Conservation (phyloP, 768 basidiomycete species). For the Tubosaeta brunneosetosa region DNA sequence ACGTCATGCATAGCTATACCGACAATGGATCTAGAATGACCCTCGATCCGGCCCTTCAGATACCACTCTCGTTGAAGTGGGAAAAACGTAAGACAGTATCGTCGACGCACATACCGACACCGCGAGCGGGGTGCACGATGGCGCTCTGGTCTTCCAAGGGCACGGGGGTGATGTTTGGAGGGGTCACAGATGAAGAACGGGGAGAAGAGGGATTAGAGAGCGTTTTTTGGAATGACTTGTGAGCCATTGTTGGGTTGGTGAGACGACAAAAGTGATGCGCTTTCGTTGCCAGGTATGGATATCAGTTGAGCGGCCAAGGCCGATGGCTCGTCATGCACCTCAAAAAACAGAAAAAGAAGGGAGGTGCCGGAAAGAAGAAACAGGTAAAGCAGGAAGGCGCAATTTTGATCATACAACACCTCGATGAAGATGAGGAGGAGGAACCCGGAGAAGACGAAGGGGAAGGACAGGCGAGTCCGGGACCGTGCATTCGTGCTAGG, state of each 20-base stretch:
- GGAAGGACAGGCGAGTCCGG: slow-evolving; percentile 6
- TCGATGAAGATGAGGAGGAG: slow-evolving; percentile 9
- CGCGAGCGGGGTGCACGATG: slow-evolving; percentile 86
- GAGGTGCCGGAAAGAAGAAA: slow-evolving; percentile 42
- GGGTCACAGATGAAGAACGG: slow-evolving; percentile 82
- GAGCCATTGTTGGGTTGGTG: slow-evolving; percentile 17
- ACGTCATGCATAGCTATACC: not conserved
- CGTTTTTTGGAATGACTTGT: slow-evolving; percentile 87
- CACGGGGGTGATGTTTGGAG: slow-evolving; percentile 81
- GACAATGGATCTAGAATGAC: slow-evolving; percentile 27
- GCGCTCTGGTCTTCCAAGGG: slow-evolving; percentile 64
- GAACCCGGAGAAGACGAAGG: slow-evolving; percentile 17
- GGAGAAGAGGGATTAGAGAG: slow-evolving; percentile 82
- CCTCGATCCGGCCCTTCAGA: slow-evolving; percentile 21
- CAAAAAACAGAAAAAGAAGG: slow-evolving; percentile 54
- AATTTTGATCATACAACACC: not conserved
- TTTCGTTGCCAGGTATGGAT: slow-evolving; percentile 57
- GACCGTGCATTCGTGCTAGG: not conserved
- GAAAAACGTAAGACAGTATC: slow-evolving; percentile 78
- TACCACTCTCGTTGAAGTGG: slow-evolving; percentile 65
- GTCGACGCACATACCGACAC: slow-evolving; percentile 46
- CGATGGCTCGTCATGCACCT: slow-evolving; percentile 76
- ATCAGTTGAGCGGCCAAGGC: slow-evolving; percentile 69
- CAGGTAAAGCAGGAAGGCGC: not conserved
- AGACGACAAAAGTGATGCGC: not conserved